Evolutionary conservation across 768 basidiomycete species (phyloP).

Genomic region (Termitomyces sp.): DNA sequence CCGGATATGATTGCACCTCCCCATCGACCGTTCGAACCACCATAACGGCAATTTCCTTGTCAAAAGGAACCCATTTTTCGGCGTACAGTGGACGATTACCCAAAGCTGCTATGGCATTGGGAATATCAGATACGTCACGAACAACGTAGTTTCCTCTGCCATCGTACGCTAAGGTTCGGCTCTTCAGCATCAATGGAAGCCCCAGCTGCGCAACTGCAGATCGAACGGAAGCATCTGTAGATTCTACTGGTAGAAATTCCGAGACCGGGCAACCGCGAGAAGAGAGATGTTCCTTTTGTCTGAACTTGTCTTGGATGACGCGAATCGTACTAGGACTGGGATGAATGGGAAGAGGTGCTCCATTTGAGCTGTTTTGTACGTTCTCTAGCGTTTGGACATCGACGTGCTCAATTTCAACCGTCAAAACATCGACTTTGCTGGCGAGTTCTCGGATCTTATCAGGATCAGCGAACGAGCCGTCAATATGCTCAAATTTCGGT

Average conservation of each 20-base stretch:
- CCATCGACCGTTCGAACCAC: constrained; percentile 81
- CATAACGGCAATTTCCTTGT: constrained; percentile 94
- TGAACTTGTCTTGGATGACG: constrained; percentile 85
- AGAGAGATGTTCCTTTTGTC: constrained; percentile 76
- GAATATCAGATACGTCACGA: constrained; percentile 47
- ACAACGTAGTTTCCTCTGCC: constrained; percentile 91
- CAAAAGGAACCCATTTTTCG: constrained; percentile 90
- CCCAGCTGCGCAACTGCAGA: constrained; percentile 61
- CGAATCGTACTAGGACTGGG: constrained; percentile 82
- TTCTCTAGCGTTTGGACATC: constrained; percentile 72
- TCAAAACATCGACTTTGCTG: constrained; percentile 78
- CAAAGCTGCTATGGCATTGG: constrained; percentile 52
- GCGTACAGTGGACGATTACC: constrained; percentile 81
- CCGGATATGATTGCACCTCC: constrained; percentile 80
- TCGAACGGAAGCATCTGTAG: constrained; percentile 48
- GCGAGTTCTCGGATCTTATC: constrained; percentile 80
- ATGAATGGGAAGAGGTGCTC: constrained; percentile 48
- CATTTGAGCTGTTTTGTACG: constrained; percentile 38
- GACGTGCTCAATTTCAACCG: constrained; percentile 97
- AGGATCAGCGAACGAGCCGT: constrained; percentile 86
- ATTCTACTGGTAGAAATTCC: constrained; percentile 59
- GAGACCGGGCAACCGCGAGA: constrained; percentile 57
- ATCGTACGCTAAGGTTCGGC: constrained; percentile 93
- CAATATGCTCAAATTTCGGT: constrained; percentile 60
- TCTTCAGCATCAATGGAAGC: constrained; percentile 93